Conservation (phyloP, 352 stramenopile species). For the Phytopythium litorale region DNA sequence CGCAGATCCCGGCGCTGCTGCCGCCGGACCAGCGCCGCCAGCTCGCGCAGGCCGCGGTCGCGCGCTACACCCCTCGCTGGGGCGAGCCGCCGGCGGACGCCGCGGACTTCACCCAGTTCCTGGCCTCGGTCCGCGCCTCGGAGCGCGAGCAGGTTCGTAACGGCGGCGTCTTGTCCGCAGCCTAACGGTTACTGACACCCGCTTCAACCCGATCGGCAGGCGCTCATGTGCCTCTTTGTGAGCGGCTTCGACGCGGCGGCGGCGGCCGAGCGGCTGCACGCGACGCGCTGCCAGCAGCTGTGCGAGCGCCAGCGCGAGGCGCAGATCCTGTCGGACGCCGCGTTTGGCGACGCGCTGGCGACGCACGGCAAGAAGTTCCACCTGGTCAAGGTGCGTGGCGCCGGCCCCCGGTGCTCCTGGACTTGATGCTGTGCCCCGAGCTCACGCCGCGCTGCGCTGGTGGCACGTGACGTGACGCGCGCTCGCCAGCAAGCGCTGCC, state of each 20-base stretch:
- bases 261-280: constrained; percentile 32
- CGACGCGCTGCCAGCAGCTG: constrained; percentile 22
- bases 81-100: constrained; percentile 20
- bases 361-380: constrained; percentile 62
- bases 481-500: constrained; percentile 38
- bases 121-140: constrained; percentile 41
- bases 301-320: constrained; percentile 18
- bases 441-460: neutral
- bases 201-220: constrained; percentile 21
- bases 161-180: neutral
- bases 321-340: constrained; percentile 27
- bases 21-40: constrained; percentile 17
- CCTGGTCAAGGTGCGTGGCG: constrained; percentile 38
- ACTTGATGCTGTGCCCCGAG: neutral
- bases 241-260: constrained; percentile 42
- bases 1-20: constrained; percentile 50
- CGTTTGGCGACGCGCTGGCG: constrained; percentile 37
- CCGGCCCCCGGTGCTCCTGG: neutral
- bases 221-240: constrained; percentile 58
- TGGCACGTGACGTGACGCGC: neutral
- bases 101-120: constrained; percentile 43
- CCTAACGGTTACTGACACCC: neutral
- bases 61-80: constrained; percentile 41
- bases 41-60: constrained; percentile 9
- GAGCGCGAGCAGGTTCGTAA: constrained; percentile 53